Base-by-base conservation (phyloP, 306 rosid genomes). In the Ammopiptanthus mongolicus region DNA sequence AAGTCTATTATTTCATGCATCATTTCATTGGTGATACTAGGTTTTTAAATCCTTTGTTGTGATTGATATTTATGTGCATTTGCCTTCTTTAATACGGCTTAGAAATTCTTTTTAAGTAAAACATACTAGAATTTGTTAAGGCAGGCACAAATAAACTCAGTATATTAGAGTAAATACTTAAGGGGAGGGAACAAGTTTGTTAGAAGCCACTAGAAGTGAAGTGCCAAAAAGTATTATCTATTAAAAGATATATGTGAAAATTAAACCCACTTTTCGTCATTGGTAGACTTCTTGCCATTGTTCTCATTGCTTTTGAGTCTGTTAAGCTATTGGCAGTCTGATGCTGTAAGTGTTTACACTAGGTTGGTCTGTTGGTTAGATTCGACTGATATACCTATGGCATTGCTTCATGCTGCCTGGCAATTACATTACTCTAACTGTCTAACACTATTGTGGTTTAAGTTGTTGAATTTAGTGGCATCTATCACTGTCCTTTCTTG, bases 381-480 rank as follows among this genome's bases (percentile, higher is more conserved):
- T 11, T 34, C 37, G 12, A 33, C 5, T 12, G 48, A 50, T 52
- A 12, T 42, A 13, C 34, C 18, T 34, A 31, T 2, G 37, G 22
- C 33, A 34, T 65, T 65, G 11, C 73, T 37, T 52, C 42, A 50
- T 70, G 21, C 39, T 65, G 25, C 58, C 2, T 13, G 6, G 33
- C 62, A 37, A 33, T 64, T 50, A 6, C 44, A 15, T 51, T 19
- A 33, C 0, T 23, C n/a, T 23, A 25, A 25, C 28, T 25, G 28
- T 25, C 2, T 25, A 70, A 19, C 39, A 19, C 64, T 21, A 19
- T 19, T 51, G 33, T 36, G 62, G 18, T 31, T 33, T 19, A 33
- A 61, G 37, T 47, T 61, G 31, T 59, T 69, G 47, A 69, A 59
- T 60, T 70, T 60, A 48, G 77, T 70, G 18, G n/a, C 31, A 25